Evolutionary conservation across 768 basidiomycete species (phyloP).

Genomic region (Lyophyllum decastes): DNA sequence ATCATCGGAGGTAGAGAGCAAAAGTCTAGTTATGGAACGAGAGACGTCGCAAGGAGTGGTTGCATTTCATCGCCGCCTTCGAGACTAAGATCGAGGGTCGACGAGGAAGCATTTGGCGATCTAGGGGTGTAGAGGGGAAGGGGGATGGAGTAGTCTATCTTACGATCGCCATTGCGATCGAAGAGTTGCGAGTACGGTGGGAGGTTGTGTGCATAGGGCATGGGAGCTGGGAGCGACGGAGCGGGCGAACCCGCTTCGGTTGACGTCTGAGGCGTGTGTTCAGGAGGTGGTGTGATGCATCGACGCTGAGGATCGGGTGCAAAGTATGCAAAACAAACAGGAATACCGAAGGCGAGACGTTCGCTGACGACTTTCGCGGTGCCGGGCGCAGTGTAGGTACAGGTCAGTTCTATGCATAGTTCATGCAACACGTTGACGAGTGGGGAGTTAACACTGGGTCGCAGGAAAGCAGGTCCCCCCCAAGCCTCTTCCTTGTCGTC

Average conservation of each 20-base stretch:
- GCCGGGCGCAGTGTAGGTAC: slow-evolving; percentile 52
- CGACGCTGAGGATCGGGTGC: slow-evolving; percentile 31
- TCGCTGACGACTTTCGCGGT: slow-evolving; percentile 32
- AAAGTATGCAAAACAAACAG: slow-evolving; percentile 49
- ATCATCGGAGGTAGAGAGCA: neutral
- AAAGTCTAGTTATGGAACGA: neutral
- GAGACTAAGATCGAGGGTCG: slow-evolving; percentile 1
- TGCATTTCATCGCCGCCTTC: slow-evolving; percentile 1
- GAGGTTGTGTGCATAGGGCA: slow-evolving; percentile 34
- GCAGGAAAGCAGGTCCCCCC: slow-evolving; percentile 38
- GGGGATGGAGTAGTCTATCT: slow-evolving; percentile 64
- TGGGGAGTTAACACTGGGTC: slow-evolving; percentile 52
- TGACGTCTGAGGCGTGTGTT: neutral
- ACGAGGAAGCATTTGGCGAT: slow-evolving; percentile 7
- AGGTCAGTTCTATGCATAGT: slow-evolving; percentile 52
- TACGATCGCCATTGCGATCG: slow-evolving; percentile 70
- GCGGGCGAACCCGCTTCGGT: slow-evolving; percentile 7
- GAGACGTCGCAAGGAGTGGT: slow-evolving; percentile 1
- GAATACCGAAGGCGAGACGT: slow-evolving; percentile 45
- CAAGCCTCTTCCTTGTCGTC: slow-evolving; percentile 35
- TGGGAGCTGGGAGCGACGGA: slow-evolving; percentile 17
- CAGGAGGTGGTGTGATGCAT: slow-evolving; percentile 12
- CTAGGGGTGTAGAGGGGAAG: slow-evolving; percentile 64
- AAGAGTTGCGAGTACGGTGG: slow-evolving; percentile 83
- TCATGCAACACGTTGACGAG: slow-evolving; percentile 60